Evolutionary conservation across 768 basidiomycete genomes (phyloP), one percentile per base, ranked within the genome.

Genomic region (Kwoniella bestiolae): DNA sequence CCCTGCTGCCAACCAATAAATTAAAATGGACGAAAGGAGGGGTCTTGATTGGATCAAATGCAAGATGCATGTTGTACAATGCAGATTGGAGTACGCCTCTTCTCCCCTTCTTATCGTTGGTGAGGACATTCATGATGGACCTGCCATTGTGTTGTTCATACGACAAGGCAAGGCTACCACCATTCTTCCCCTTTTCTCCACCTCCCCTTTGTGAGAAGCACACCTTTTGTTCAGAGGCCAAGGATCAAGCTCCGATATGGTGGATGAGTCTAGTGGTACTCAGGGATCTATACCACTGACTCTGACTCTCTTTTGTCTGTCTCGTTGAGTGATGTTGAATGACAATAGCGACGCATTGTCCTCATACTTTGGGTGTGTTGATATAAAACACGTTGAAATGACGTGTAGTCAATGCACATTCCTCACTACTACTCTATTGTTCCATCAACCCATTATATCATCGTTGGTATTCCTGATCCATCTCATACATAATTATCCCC

Each of bases 11-110:
- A 32, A 5, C 28, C 6, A 34, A 31, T 53, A 8, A 28, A 14
- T 32, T 34, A 16, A 34, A 50, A 21, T 25, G 56, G n/a, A 9
- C 25, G 49, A 44, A 52, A 38, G 26, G 49, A 50, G 25, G 51
- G 38, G 47, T 51, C 3, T 7, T 14, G 16, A 23, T 8, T 41
- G 18, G 31, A 35, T 41, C 12, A 35, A 28, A 26, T 51, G 56
- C 34, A 41, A 12, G 16, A 56, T 56, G 60, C 60, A 61, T 61
- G 58, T 60, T 60, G 58, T 60, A 60, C 32, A 49, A 28, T 29
- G 34, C 34, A 23, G 34, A 9, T 6, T 16, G 26, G 26, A 29
- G 12, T 26, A 41, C 38, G 12, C 3, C 51, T 52, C 26, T 18
- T n/a, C n/a, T n/a, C n/a, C n/a, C n/a, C n/a, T n/a, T n/a, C n/a